phyloP scores from a whole-genome alignment of 208 protist genomes.

The Trypanosomatidae sp. region DNA sequence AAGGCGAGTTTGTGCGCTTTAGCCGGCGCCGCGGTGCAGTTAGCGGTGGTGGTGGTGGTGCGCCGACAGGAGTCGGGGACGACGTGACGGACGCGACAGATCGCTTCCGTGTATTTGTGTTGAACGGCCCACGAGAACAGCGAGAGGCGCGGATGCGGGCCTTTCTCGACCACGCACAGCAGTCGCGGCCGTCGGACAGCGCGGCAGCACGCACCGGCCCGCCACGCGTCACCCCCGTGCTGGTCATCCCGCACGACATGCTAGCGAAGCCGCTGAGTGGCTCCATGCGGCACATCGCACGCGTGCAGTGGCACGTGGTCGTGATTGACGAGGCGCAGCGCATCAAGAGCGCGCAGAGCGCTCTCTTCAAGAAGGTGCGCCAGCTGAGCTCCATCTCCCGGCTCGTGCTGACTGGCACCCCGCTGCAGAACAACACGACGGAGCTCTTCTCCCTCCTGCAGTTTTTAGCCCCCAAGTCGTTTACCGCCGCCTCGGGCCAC shows the following conservation, averaged over 20 bases:
- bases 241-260: conserved; percentile 51
- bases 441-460: conserved; percentile 93
- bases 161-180: conserved; percentile 25
- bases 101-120: conserved; percentile 35
- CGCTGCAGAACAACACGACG: conserved; percentile 94
- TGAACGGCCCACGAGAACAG: conserved; percentile 47
- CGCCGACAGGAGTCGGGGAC: too few species aligned
- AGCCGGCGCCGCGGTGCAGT: conserved; percentile 9
- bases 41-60: too few species aligned
- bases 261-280: conserved; percentile 27
- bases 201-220: background rate
- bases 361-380: conserved; percentile 39
- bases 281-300: conserved; percentile 33
- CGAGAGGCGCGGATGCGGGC: conserved; percentile 21
- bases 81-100: conserved; percentile 1
- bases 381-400: conserved; percentile 31
- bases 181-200: background rate
- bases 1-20: conserved; percentile 45
- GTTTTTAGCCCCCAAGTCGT: conserved; percentile 85
- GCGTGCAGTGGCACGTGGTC: conserved; percentile 72
- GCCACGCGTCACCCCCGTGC: conserved; percentile 27
- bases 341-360: conserved; percentile 64
- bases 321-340: conserved; percentile 95
- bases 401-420: conserved; percentile 87
- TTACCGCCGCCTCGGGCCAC: conserved; percentile 37